phyloP scores from a whole-genome alignment of 2,329 filamentous ascomycete genomes.

The Alternaria arborescens region DNA sequence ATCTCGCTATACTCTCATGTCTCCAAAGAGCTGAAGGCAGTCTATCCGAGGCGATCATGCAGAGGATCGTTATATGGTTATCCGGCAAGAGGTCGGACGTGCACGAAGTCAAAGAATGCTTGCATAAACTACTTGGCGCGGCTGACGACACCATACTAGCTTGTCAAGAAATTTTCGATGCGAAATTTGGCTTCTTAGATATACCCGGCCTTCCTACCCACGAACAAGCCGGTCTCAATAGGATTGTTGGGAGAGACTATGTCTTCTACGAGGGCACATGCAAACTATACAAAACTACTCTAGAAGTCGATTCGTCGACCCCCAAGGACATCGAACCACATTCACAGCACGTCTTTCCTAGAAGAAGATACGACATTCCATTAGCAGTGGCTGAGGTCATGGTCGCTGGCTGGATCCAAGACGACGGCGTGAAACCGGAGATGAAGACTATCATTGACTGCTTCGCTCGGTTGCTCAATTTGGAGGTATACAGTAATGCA shows the following conservation, averaged over 20 bases:
- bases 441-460: slow-evolving; percentile 26
- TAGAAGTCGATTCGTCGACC: background rate
- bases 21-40: slow-evolving; percentile 20
- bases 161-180: slow-evolving; percentile 37
- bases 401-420: slow-evolving; percentile 37
- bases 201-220: slow-evolving; percentile 19
- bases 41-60: slow-evolving; percentile 31
- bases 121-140: slow-evolving; percentile 19
- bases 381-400: slow-evolving; percentile 33
- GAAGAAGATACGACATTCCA: slow-evolving; percentile 17
- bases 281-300: background rate
- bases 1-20: slow-evolving; percentile 26
- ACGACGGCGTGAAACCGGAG: slow-evolving; percentile 17
- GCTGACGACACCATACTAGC: slow-evolving; percentile 24
- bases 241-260: background rate
- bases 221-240: background rate
- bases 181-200: slow-evolving; percentile 22
- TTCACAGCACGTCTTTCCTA: background rate
- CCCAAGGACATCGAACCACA: background rate
- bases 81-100: slow-evolving; percentile 17
- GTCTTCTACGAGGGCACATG: background rate
- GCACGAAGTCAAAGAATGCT: slow-evolving; percentile 24
- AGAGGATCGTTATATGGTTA: slow-evolving; percentile 25
- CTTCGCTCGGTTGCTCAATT: slow-evolving; percentile 30
- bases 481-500: slow-evolving; percentile 19